A percentile compares a stretch with the other conserved stretches of the same genome.
Conservation (phyloP, 371 early-diverging fungal species). For the Fennellomyces sp. region DNA sequence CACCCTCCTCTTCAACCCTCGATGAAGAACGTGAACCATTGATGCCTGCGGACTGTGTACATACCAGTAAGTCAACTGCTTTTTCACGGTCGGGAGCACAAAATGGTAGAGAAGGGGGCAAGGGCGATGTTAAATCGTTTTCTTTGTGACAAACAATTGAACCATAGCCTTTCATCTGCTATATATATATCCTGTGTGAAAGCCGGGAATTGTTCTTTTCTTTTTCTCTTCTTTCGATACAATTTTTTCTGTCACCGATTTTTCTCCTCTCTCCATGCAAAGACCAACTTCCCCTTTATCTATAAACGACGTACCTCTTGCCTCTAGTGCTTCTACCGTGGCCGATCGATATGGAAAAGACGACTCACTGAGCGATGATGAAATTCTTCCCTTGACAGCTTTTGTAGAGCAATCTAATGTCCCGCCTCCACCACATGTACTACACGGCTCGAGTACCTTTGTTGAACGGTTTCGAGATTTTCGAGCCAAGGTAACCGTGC, state of each 20-base stretch:
- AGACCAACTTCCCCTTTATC: not conserved
- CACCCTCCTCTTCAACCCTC: slow-evolving; percentile 12
- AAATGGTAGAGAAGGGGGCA: not conserved
- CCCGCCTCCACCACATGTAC: not conserved
- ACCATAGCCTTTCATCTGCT: not conserved
- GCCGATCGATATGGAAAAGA: not conserved
- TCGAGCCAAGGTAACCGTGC: slow-evolving; percentile 5
- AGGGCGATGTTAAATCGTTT: not conserved
- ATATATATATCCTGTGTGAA: too few relatives aligned
- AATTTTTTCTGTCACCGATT: not conserved
- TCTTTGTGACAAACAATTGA: not conserved
- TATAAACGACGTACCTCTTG: not conserved
- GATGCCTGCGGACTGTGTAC: slow-evolving; percentile 4
- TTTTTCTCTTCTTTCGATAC: not conserved
- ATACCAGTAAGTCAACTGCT: not conserved
- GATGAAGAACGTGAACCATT: slow-evolving; percentile 21
- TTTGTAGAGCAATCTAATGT: not conserved
- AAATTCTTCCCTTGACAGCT: slow-evolving; percentile 11
- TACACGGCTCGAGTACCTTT: slow-evolving; percentile 10
- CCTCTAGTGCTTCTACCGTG: not conserved
- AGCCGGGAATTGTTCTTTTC: not conserved
- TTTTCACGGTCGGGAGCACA: not conserved
- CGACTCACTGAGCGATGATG: slow-evolving; percentile 3
- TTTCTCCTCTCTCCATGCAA: not conserved
- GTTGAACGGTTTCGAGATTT: slow-evolving; percentile 7